A percentile compares a stretch with the other conserved stretches of the same genome.
Conservation (phyloP, 2,329 filamentous ascomycete species). For the Dactylellina sp. region DNA sequence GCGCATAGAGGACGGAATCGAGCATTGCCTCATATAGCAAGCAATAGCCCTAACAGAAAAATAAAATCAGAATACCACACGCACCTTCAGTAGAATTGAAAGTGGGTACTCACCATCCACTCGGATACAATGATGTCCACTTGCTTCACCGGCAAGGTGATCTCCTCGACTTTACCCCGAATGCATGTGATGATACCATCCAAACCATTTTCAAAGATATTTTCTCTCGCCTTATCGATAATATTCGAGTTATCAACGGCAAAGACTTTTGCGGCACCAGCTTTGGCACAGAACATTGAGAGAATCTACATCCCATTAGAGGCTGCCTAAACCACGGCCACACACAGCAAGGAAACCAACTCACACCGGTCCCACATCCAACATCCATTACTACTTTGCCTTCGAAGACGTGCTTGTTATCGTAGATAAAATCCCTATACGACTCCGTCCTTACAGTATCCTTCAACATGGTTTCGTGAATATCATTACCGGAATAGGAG, state of each 20-base stretch:
- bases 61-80: not conserved
- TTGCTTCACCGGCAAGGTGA: constrained; percentile 78
- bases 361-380: constrained; percentile 78
- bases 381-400: constrained; percentile 89
- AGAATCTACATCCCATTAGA: constrained; percentile 69
- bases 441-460: constrained; percentile 87
- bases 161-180: constrained; percentile 88
- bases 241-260: constrained; percentile 94
- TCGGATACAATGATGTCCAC: constrained; percentile 97
- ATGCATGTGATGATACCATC: constrained; percentile 80
- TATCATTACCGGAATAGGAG: constrained; percentile 80
- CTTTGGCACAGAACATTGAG: constrained; percentile 93
- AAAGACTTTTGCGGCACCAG: constrained; percentile 85
- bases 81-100: not conserved
- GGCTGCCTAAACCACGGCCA: not conserved
- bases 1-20: constrained; percentile 86
- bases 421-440: constrained; percentile 95
- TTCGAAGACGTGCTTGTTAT: constrained; percentile 86
- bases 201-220: constrained; percentile 83
- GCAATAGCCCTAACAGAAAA: constrained; percentile 82
- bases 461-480: constrained; percentile 96
- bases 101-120: constrained; percentile 78
- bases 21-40: constrained; percentile 96
- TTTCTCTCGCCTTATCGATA: constrained; percentile 85
- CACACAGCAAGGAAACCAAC: constrained; percentile 63